Percentiles rank a stretch among this genome's conserved stretches.
These are phyloP conservation scores for Arxiozyma slooffiae DNA, from an alignment of 1,139 yeast genomes.

Conservation along the genomic window DNA sequence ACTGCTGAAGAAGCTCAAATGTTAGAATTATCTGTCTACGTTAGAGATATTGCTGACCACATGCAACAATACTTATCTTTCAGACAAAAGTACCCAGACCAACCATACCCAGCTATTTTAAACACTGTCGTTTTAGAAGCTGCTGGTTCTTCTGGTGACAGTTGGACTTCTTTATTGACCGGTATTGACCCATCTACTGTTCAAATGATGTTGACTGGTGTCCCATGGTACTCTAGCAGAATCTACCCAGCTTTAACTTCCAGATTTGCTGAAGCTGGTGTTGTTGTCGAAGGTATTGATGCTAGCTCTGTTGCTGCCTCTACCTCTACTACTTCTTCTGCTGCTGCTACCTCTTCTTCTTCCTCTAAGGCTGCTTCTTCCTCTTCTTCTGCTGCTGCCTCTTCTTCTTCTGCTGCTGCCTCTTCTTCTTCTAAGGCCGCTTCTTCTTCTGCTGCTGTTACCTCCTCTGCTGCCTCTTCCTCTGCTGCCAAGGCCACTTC, in stretches of 20 bases:
- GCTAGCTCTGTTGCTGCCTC: neutral
- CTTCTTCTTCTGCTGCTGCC: neutral
- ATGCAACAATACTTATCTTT: constrained; percentile 3
- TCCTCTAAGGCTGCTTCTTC: neutral
- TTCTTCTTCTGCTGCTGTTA: neutral
- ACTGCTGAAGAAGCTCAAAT: constrained; percentile 4
- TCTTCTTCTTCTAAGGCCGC: constrained; percentile 1
- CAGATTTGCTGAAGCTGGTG: neutral
- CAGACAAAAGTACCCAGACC: constrained; percentile 1
- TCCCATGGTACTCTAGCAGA: constrained; percentile 39
- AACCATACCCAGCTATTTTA: constrained; percentile 6
- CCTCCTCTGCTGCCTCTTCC: constrained; percentile 10
- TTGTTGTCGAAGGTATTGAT: neutral
- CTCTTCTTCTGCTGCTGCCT: neutral
- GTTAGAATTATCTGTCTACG: constrained; percentile 7
- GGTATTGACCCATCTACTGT: constrained; percentile 11
- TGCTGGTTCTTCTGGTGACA: neutral
- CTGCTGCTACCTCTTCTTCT: neutral
- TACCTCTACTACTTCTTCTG: neutral
- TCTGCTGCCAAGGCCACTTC: constrained; percentile 16
- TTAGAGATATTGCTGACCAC: constrained; percentile 5
- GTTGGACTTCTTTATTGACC: constrained; percentile 3
- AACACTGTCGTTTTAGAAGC: neutral
- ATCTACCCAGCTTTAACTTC: constrained; percentile 5
- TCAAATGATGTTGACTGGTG: constrained; percentile 31